Percentiles rank a stretch among this genome's conserved stretches.
phyloP scores from a whole-genome alignment of 352 stramenopile genomes.

The Albugo laibachii region DNA sequence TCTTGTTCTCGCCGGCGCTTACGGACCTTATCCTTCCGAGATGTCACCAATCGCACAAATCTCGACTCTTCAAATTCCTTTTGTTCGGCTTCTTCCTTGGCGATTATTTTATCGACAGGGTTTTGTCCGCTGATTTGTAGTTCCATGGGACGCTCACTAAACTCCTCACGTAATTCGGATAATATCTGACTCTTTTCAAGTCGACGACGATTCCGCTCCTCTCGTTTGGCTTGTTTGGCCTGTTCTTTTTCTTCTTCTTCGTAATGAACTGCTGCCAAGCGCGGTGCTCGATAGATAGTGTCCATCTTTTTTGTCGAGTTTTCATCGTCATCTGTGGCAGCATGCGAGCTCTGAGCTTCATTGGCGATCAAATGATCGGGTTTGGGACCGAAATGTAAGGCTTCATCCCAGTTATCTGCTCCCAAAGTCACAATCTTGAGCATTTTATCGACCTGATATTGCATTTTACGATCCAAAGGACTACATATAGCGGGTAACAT shows the following conservation, averaged over 20 bases:
- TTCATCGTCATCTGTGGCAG: background rate
- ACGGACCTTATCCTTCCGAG: slow-evolving; percentile 74
- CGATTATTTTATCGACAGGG: slow-evolving; percentile 62
- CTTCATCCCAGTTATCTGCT: slow-evolving; percentile 37
- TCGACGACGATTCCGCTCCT: slow-evolving; percentile 22
- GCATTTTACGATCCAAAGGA: slow-evolving; percentile 71
- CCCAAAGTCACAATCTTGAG: slow-evolving; percentile 68
- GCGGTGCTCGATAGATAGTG: slow-evolving; percentile 60
- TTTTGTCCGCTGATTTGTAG: slow-evolving; percentile 32
- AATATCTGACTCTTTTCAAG: slow-evolving; percentile 72
- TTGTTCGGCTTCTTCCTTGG: slow-evolving; percentile 65
- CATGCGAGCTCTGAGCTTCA: slow-evolving; percentile 13
- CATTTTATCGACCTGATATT: slow-evolving; percentile 83
- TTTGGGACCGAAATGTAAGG: slow-evolving; percentile 63
- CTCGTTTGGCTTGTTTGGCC: slow-evolving; percentile 55
- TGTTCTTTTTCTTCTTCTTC: slow-evolving; percentile 65
- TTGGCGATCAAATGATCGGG: slow-evolving; percentile 40
- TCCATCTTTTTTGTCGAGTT: slow-evolving; percentile 9
- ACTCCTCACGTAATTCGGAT: slow-evolving; percentile 68
- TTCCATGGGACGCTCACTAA: slow-evolving; percentile 58
- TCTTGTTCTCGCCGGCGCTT: slow-evolving; percentile 71
- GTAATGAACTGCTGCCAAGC: slow-evolving; percentile 59
- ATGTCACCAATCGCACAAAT: slow-evolving; percentile 72
- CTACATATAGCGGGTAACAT: slow-evolving; percentile 5
- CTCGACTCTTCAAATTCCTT: slow-evolving; percentile 69